These are phyloP conservation scores for Talaromyces trachyspermus DNA, from an alignment of 495 filamentous ascomycete genomes.

Conservation along the genomic window DNA sequence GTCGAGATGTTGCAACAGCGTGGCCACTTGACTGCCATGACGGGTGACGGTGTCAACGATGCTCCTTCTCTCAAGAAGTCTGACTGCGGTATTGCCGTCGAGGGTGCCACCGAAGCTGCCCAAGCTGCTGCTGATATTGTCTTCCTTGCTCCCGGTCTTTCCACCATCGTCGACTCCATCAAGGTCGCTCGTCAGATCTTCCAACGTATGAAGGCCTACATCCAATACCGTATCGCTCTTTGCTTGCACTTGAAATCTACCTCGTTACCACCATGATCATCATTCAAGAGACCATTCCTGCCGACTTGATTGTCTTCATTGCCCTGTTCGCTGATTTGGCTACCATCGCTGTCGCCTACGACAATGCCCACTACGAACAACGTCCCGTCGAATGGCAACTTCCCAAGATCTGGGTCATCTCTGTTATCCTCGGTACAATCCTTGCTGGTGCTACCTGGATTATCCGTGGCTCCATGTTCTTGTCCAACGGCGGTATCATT, in stretches of 20 bases:
- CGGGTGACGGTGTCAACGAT: constrained; percentile 70
- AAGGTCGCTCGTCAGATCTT: constrained; percentile 74
- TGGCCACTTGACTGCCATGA: constrained; percentile 70
- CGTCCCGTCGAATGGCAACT: constrained; percentile 72
- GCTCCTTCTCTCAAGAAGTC: constrained; percentile 68
- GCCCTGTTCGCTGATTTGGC: constrained; percentile 72
- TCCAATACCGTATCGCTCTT: constrained; percentile 73
- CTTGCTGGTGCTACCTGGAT: constrained; percentile 65
- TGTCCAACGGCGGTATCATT: constrained; percentile 62
- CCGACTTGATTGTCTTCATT: constrained; percentile 67
- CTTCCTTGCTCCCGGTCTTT: constrained; percentile 71
- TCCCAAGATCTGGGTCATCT: constrained; percentile 73
- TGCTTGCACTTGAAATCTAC: constrained; percentile 71
- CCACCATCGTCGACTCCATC: constrained; percentile 69
- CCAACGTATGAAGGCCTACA: constrained; percentile 78
- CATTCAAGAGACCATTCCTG: constrained; percentile 62
- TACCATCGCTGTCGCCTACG: constrained; percentile 70
- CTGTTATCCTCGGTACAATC: constrained; percentile 55
- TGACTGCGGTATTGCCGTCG: constrained; percentile 71
- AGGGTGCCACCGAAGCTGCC: constrained; percentile 69
- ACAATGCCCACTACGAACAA: constrained; percentile 66
- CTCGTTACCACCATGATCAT: constrained; percentile 73
- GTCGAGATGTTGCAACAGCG: constrained; percentile 69
- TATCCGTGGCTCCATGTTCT: constrained; percentile 58
- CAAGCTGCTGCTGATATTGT: constrained; percentile 74